Evolutionary conservation across 257 asterid species (phyloP).

Genomic region (Solanum habrochaites): DNA sequence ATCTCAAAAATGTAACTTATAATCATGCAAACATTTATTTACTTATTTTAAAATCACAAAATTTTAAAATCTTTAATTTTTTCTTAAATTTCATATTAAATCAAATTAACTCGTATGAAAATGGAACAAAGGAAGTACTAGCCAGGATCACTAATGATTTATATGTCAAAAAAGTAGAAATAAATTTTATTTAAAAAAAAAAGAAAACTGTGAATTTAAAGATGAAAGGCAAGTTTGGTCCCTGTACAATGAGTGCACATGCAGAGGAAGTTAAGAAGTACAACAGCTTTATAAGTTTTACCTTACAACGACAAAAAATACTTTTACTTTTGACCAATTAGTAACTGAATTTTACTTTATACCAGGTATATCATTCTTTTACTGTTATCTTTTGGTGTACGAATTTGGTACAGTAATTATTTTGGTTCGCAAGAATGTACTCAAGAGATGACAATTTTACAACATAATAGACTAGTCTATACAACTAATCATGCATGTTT

Average conservation of each 20-base stretch:
- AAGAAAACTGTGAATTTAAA: background rate
- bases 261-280: background rate
- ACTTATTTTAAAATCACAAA: too few relatives aligned
- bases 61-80: too few relatives aligned
- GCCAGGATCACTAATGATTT: background rate
- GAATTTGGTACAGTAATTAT: background rate
- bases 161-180: background rate
- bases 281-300: background rate
- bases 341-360: background rate
- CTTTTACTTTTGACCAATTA: background rate
- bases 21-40: too few relatives aligned
- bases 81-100: too few relatives aligned
- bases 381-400: background rate
- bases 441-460: background rate
- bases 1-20: too few relatives aligned
- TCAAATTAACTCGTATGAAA: background rate
- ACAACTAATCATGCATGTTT: background rate
- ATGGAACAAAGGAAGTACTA: background rate
- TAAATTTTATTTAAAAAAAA: background rate
- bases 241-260: background rate
- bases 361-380: background rate
- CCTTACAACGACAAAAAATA: slow-evolving; percentile 5
- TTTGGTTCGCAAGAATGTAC: background rate
- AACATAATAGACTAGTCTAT: background rate
- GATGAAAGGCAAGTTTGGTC: background rate